These are phyloP conservation scores for Blastocystis sp. DNA, from an alignment of 352 stramenopile genomes.

Conservation along the genomic window DNA sequence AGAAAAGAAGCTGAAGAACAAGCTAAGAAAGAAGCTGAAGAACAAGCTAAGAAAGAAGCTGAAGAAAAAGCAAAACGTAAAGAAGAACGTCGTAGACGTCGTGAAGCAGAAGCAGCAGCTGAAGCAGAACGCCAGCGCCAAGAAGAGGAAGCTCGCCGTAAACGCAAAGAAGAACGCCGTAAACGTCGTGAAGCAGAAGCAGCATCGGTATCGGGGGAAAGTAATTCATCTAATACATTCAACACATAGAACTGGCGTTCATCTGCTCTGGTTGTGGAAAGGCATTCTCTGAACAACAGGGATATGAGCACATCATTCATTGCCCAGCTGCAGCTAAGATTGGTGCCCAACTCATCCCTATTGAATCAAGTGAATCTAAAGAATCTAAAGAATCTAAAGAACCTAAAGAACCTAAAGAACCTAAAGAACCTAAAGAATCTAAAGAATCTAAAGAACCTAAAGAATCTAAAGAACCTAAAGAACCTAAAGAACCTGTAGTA, in stretches of 20 bases:
- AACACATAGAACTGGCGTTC: neutral
- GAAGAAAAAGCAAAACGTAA: neutral
- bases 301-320: neutral
- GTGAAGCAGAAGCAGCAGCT: neutral
- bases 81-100: neutral
- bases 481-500: too few relatives aligned
- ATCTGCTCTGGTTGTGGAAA: constrained; percentile 31
- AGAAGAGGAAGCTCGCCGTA: neutral
- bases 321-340: neutral
- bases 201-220: neutral
- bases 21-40: neutral
- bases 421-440: neutral
- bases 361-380: neutral
- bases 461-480: neutral
- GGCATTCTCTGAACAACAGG: constrained; percentile 7
- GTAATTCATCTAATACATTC: neutral
- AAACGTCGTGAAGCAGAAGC: constrained; percentile 3
- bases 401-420: neutral
- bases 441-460: neutral
- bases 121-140: neutral
- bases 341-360: constrained; percentile 10
- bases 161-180: neutral
- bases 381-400: neutral
- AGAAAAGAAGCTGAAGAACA: neutral
- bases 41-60: neutral